Conservation (phyloP, 768 basidiomycete genomes). For the Solioccasus polychromus region DNA sequence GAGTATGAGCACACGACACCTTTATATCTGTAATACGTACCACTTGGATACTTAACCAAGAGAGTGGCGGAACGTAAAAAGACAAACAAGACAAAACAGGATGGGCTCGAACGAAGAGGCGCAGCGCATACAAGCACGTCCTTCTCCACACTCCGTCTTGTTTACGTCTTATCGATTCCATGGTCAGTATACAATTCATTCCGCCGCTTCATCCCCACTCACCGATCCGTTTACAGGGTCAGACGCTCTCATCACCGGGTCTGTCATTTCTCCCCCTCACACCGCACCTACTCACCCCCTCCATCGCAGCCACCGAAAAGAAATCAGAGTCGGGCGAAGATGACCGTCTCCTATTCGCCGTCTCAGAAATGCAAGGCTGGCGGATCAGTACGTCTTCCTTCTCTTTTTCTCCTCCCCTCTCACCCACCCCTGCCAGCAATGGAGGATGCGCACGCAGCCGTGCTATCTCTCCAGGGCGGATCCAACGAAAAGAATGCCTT, state of each 20-base stretch:
- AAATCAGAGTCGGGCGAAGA: constrained; percentile 70
- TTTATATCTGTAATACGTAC: too few relatives aligned
- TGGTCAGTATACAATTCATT: constrained; percentile 23
- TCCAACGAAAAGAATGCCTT: constrained; percentile 60
- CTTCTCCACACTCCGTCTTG: background rate
- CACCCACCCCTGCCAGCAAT: constrained; percentile 58
- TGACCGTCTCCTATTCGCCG: constrained; percentile 66
- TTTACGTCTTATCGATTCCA: constrained; percentile 30
- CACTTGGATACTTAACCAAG: too few relatives aligned
- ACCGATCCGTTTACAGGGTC: constrained; percentile 51
- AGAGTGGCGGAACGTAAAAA: constrained; percentile 9
- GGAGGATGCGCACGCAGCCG: constrained; percentile 90
- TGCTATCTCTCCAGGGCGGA: constrained; percentile 64
- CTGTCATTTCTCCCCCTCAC: constrained; percentile 25
- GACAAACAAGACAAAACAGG: constrained; percentile 36
- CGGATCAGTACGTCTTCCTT: constrained; percentile 75
- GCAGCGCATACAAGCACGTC: constrained; percentile 15
- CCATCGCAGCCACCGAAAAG: constrained; percentile 70
- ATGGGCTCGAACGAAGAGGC: constrained; percentile 5
- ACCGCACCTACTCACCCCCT: constrained; percentile 3
- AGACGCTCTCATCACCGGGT: constrained; percentile 84
- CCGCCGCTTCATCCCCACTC: constrained; percentile 2
- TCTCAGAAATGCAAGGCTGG: constrained; percentile 99
- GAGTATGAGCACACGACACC: constrained; percentile 22
- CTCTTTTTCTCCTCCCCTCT: background rate